Evolutionary conservation across 495 filamentous ascomycete species (phyloP).

Genomic region (Bombardia bombarda): DNA sequence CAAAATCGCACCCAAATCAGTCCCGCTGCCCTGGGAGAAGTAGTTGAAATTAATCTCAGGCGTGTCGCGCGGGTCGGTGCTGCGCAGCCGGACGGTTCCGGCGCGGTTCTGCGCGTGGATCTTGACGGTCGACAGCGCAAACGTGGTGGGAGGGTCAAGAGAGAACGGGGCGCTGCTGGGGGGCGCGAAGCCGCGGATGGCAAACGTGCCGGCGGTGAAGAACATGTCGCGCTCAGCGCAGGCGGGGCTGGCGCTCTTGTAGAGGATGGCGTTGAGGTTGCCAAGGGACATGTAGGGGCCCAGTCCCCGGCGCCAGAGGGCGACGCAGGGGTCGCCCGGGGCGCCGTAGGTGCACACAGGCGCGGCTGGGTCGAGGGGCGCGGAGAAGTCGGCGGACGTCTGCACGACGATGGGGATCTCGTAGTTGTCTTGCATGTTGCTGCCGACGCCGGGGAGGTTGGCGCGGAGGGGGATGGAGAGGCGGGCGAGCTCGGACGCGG

Average conservation of each 20-base stretch:
- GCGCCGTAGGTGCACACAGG: conserved; percentile 13
- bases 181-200: conserved; percentile 22
- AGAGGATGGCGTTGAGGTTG: conserved; percentile 10
- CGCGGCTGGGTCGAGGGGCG: conserved; percentile 7
- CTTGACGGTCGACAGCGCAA: conserved; percentile 18
- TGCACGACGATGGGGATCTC: conserved; percentile 22
- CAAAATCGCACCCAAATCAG: conserved; percentile 38
- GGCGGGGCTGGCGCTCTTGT: conserved; percentile 1
- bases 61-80: conserved; percentile 29
- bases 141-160: conserved; percentile 7
- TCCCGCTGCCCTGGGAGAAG: conserved; percentile 26
- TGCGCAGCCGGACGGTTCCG: conserved; percentile 28
- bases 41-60: conserved; percentile 35
- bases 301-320: conserved; percentile 1
- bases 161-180: conserved; percentile 13
- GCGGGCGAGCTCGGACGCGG: conserved; percentile 37
- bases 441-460: conserved; percentile 47
- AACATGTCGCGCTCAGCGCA: conserved; percentile 13
- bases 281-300: conserved; percentile 9
- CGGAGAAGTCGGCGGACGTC: conserved; percentile 6
- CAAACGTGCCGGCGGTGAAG: conserved; percentile 23
- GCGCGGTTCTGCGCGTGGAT: conserved; percentile 27
- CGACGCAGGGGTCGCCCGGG: conserved; percentile 13
- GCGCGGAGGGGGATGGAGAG: conserved; percentile 39
- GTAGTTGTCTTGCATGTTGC: conserved; percentile 49